These are phyloP conservation scores for Steccherinum ochraceum DNA, from an alignment of 768 basidiomycete genomes.

Conservation along the genomic window DNA sequence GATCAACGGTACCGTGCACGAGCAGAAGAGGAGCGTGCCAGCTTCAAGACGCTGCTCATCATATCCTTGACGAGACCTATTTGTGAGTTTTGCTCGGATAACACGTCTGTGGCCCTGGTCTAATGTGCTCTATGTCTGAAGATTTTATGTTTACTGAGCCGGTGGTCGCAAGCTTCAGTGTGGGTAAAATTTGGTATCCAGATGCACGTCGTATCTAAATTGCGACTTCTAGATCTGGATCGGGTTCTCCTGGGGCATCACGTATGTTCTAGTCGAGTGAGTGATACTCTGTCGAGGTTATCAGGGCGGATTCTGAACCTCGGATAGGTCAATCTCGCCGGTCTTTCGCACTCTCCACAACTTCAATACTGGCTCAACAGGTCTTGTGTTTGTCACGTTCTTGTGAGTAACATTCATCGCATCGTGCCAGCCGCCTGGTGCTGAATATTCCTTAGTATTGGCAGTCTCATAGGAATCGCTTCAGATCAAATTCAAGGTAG, in stretches of 20 bases:
- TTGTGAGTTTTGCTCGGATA: conserved; percentile 9
- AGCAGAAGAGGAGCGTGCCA: conserved; percentile 56
- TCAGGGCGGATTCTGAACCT: too few species aligned
- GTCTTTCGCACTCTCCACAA: conserved; percentile 51
- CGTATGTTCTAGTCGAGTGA: conserved; percentile 58
- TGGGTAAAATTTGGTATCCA: conserved; percentile 30
- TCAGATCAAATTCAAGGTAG: conserved; percentile 27
- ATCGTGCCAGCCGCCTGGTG: background rate
- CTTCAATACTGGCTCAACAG: conserved; percentile 54
- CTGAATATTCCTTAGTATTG: conserved; percentile 37
- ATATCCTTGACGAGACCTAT: conserved; percentile 68
- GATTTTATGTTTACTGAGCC: conserved; percentile 65
- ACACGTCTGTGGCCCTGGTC: too few species aligned
- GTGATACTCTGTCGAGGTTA: background rate
- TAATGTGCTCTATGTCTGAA: background rate
- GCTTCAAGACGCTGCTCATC: conserved; percentile 52
- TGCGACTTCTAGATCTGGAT: conserved; percentile 57
- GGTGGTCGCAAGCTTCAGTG: conserved; percentile 66
- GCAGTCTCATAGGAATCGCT: conserved; percentile 26
- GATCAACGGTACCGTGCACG: conserved; percentile 55
- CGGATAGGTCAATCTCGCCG: conserved; percentile 23
- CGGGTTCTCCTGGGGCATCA: conserved; percentile 70
- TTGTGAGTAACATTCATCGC: conserved; percentile 33
- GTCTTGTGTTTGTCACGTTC: conserved; percentile 53
- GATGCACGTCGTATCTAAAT: conserved; percentile 4